Evolutionary conservation across 352 stramenopile species (phyloP), one percentile per base, ranked within the genome.

Genomic region (Phytopythium aichiense): DNA sequence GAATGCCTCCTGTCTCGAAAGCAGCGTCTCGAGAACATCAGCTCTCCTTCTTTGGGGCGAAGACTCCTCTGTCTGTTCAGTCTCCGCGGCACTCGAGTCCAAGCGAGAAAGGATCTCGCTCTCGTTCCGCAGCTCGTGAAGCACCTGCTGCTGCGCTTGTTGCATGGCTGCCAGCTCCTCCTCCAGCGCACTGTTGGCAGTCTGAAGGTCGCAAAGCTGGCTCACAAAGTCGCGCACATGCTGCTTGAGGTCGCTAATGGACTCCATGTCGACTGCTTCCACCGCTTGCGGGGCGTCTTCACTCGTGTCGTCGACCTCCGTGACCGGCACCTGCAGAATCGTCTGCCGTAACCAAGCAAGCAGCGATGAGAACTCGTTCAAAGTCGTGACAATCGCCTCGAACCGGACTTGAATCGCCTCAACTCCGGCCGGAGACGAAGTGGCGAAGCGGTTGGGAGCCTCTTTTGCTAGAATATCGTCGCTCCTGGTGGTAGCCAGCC

Each of bases 181-280:
- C 18, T 59, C 49, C 18, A 81, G 50, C 20, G 18, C 54, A 2
- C 57, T 37, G 20, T 72, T 76, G 15, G 61, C 54, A 4, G 18
- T 46, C 43, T 65, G 67, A 20, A 79, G 58, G 8, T 56, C 45
- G 28, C 76, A 73, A 0, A 87, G 31, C 53, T 77, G 69, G 6
- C 33, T 58, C 30, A 89, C 33, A 46, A 73, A 25, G 4, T 54
- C 45, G 4, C 43, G 43, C 15, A 82, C 42, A 2, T 68, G 58
- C 20, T 71, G 61, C 22, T 65, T 70, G 13, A 88, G 61, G 35
- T 77, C 67, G 6, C 65, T 45, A 2, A 70, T 56, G 0, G 59
- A 61, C n/a, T n/a, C 9, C 53, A 45, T 31, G 7, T 58, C 53
- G 2, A 48, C 1, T 15, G 7, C 1, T 18, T 49, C 33, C 16